Percentiles rank a stretch among this genome's conserved stretches.
Conservation (phyloP, 371 early-diverging fungal species). For the Dichotomocladium elegans region DNA sequence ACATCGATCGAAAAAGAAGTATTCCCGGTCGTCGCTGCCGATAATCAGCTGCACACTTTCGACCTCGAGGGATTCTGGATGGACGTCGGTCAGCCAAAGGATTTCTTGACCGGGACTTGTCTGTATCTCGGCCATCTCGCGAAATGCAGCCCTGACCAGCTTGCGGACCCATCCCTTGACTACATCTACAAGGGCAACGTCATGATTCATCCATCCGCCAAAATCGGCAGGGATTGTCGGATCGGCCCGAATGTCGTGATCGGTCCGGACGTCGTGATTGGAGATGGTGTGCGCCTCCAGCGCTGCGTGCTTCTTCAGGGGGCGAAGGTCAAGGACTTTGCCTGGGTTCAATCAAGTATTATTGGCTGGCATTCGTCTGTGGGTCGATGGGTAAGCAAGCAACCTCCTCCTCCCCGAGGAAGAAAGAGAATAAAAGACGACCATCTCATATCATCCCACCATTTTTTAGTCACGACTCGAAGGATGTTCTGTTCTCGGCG, state of each 20-base stretch:
- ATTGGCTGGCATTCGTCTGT: conserved; percentile 97
- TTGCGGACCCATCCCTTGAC: conserved; percentile 62
- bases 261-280: conserved; percentile 91
- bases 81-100: conserved; percentile 99
- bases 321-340: conserved; percentile 82
- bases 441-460: neutral
- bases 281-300: conserved; percentile 92
- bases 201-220: conserved; percentile 88
- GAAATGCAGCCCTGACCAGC: conserved; percentile 65
- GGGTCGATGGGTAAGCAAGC: conserved; percentile 75
- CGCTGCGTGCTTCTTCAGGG: conserved; percentile 92
- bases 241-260: conserved; percentile 96
- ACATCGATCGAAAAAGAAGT: conserved; percentile 98
- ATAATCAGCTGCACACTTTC: conserved; percentile 84
- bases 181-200: conserved; percentile 84
- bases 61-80: conserved; percentile 99
- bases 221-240: conserved; percentile 90
- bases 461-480: conserved; percentile 69
- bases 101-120: conserved; percentile 95
- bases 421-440: too few relatives aligned
- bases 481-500: conserved; percentile 91
- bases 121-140: conserved; percentile 86
- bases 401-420: too few relatives aligned
- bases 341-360: conserved; percentile 90
- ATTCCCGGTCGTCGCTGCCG: conserved; percentile 96